A percentile compares a stretch with the other conserved stretches of the same genome.
phyloP scores from a whole-genome alignment of 2,329 filamentous ascomycete genomes.

The Fusarium sp. region DNA sequence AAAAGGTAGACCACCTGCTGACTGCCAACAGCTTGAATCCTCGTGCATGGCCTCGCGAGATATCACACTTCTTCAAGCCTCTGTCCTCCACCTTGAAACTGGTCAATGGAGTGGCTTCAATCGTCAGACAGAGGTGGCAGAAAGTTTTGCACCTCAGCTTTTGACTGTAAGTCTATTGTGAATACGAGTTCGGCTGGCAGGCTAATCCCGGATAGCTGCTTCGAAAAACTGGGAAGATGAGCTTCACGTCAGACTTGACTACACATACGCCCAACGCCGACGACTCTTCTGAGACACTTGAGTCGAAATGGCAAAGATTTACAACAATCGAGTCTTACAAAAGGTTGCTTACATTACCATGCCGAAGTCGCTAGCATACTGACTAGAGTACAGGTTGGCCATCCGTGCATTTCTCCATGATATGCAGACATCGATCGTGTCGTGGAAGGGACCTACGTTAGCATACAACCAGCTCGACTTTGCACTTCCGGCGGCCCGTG shows the following conservation, averaged over 20 bases:
- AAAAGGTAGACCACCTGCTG: not conserved
- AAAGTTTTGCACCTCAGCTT: constrained; percentile 32
- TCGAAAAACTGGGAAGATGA: constrained; percentile 35
- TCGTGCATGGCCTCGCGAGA: constrained; percentile 24
- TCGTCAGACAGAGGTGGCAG: constrained; percentile 36
- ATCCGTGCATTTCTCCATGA: constrained; percentile 43
- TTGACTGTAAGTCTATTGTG: constrained; percentile 29
- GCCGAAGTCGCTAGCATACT: constrained; percentile 4
- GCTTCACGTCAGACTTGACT: constrained; percentile 35
- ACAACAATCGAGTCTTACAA: constrained; percentile 38
- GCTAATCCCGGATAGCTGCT: constrained; percentile 34
- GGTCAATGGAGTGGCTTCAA: constrained; percentile 42
- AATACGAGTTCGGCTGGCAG: not conserved
- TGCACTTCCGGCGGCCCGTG: constrained; percentile 34
- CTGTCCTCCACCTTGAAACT: constrained; percentile 41
- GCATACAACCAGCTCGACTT: constrained; percentile 42
- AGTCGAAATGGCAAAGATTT: constrained; percentile 41
- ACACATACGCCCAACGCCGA: constrained; percentile 20
- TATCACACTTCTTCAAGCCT: constrained; percentile 39
- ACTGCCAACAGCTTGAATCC: constrained; percentile 25
- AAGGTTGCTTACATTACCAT: constrained; percentile 25
- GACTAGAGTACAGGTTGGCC: constrained; percentile 31
- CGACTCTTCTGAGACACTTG: constrained; percentile 33
- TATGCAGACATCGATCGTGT: constrained; percentile 38
- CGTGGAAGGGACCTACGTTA: constrained; percentile 38